Evolutionary conservation across 1,139 yeast species (phyloP).

Genomic region (Debaryomyces coudertii): DNA sequence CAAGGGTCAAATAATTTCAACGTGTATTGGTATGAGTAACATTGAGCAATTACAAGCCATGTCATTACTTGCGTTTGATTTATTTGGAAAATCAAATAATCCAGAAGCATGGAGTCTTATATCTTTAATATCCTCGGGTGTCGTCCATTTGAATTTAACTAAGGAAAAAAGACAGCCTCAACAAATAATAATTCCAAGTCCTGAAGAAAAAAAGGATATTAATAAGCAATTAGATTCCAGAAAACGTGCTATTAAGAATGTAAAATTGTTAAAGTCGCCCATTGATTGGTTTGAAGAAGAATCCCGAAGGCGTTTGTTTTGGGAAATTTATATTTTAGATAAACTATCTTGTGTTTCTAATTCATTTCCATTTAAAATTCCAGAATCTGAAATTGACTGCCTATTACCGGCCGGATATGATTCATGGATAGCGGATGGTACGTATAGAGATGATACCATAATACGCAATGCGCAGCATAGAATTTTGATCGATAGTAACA

Average conservation of each 20-base stretch:
- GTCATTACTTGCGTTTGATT: conserved; percentile 27
- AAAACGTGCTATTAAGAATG: conserved; percentile 15
- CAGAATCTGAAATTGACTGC: conserved; percentile 4
- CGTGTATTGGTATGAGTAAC: conserved; percentile 25
- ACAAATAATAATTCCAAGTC: neutral
- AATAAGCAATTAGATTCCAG: neutral
- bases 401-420: conserved; percentile 1
- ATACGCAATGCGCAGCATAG: conserved; percentile 1
- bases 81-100: conserved; percentile 28
- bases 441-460: neutral
- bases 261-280: conserved; percentile 15
- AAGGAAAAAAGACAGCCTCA: conserved; percentile 4
- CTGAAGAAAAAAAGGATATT: neutral
- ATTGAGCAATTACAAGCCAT: conserved; percentile 27
- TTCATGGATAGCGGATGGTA: neutral
- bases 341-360: conserved; percentile 6
- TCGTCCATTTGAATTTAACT: conserved; percentile 9
- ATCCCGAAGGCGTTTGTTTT: conserved; percentile 25
- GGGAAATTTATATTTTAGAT: conserved; percentile 32
- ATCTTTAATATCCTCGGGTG: conserved; percentile 9
- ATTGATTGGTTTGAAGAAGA: conserved; percentile 27
- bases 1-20: conserved; percentile 21
- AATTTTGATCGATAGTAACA: neutral
- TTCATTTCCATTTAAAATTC: conserved; percentile 7
- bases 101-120: conserved; percentile 33